Evolutionary conservation across 352 stramenopile genomes (phyloP).

Genomic region (Thalassiosira sp.): DNA sequence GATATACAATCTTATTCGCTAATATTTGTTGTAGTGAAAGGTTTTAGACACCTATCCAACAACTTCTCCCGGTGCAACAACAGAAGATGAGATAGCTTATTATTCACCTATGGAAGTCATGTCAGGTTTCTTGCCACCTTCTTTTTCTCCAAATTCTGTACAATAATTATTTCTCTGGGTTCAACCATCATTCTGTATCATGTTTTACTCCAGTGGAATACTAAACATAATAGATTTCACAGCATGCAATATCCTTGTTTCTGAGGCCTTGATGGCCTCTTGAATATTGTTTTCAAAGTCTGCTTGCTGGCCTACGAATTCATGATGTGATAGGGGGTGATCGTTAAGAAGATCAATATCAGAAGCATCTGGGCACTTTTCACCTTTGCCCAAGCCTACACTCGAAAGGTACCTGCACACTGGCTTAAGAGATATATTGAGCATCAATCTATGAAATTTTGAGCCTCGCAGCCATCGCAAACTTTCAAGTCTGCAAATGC

Average conservation of each 20-base stretch:
- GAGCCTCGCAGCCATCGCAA: slow-evolving; percentile 1
- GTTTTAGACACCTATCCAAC: too few species aligned
- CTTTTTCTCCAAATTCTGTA: too few species aligned
- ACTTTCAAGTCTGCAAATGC: slow-evolving; percentile 4
- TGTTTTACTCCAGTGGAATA: not conserved
- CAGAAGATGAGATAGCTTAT: too few species aligned
- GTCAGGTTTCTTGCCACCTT: not conserved
- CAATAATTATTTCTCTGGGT: too few species aligned
- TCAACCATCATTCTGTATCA: not conserved
- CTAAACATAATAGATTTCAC: slow-evolving; percentile 14
- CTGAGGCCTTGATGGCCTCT: slow-evolving; percentile 3
- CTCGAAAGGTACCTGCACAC: slow-evolving; percentile 9
- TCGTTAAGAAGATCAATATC: not conserved
- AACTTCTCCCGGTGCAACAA: too few species aligned
- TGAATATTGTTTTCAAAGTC: slow-evolving; percentile 11
- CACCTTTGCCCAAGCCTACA: slow-evolving; percentile 19
- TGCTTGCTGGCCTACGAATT: slow-evolving; percentile 7
- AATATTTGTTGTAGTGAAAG: too few species aligned
- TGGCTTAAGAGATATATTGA: slow-evolving; percentile 4
- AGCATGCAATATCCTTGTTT: slow-evolving; percentile 23
- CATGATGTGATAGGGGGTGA: slow-evolving; percentile 10
- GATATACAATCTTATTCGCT: too few species aligned
- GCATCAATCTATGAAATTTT: slow-evolving; percentile 14
- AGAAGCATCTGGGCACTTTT: slow-evolving; percentile 7
- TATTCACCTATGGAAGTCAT: too few species aligned